phyloP scores from a whole-genome alignment of 805 yeast genomes.

The Monosporozyma servazzii region DNA sequence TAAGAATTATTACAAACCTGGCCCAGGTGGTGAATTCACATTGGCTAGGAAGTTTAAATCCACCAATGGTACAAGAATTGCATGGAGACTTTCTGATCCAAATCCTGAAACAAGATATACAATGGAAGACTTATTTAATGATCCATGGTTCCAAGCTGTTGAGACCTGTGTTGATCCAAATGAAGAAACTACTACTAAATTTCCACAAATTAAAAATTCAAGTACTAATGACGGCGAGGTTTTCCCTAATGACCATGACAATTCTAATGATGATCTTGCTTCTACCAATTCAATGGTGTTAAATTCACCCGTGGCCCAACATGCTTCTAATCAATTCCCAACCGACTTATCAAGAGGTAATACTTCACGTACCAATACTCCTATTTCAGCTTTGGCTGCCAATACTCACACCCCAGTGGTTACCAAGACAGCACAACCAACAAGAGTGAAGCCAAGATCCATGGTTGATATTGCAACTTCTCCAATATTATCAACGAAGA shows the following conservation, averaged over 20 bases:
- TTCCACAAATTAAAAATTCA: conserved; percentile 21
- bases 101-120: conserved; percentile 44
- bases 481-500: conserved; percentile 1
- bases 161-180: conserved; percentile 43
- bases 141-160: conserved; percentile 53
- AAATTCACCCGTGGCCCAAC: not conserved
- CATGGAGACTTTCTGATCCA: conserved; percentile 71
- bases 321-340: not conserved
- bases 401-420: not conserved
- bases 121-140: conserved; percentile 45
- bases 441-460: conserved; percentile 14
- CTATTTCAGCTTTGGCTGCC: not conserved
- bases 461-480: conserved; percentile 21
- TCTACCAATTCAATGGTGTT: not conserved
- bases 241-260: conserved; percentile 8
- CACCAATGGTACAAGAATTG: conserved; percentile 55
- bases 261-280: conserved; percentile 9
- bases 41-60: conserved; percentile 55
- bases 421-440: not conserved
- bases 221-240: conserved; percentile 8
- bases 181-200: conserved; percentile 12
- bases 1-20: conserved; percentile 36
- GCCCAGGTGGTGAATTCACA: conserved; percentile 67
- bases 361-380: not conserved
- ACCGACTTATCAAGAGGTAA: not conserved